phyloP scores from a whole-genome alignment of 2,329 filamentous ascomycete genomes.

The Cladobotryum protrusum region DNA sequence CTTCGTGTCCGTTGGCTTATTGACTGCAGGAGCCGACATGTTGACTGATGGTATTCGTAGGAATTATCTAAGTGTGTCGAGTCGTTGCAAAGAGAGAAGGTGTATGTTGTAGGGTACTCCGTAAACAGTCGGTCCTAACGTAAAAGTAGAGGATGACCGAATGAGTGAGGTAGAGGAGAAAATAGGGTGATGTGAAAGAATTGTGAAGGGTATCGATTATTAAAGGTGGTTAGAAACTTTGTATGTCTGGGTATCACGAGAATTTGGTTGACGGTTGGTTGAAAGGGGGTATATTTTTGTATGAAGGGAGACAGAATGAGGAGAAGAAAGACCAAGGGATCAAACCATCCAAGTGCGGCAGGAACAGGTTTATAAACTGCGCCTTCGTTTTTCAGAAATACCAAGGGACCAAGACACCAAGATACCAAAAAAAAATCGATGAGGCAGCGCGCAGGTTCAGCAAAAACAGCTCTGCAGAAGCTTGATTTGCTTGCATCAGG shows the following conservation, averaged over 20 bases:
- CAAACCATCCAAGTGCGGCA: not conserved
- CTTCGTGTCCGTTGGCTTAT: conserved; percentile 66
- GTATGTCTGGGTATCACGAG: conserved; percentile 12
- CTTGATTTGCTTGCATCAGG: conserved; percentile 14
- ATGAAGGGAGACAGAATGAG: conserved; percentile 13
- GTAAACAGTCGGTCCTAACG: not conserved
- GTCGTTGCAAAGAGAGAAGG: not conserved
- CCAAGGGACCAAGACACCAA: not conserved
- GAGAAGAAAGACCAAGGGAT: conserved; percentile 5
- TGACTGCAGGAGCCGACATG: conserved; percentile 46
- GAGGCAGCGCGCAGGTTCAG: too few relatives aligned
- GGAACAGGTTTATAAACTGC: conserved; percentile 17
- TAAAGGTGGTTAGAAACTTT: not conserved
- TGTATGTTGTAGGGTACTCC: not conserved
- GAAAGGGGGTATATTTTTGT: conserved; percentile 4
- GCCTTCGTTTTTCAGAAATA: too few relatives aligned
- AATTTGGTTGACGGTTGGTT: not conserved
- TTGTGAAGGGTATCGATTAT: not conserved
- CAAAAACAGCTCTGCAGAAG: conserved; percentile 2
- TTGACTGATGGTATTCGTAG: conserved; percentile 6
- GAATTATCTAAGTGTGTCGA: not conserved
- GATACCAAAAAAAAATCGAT: not conserved
- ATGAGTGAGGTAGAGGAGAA: not conserved
- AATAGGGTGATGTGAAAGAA: not conserved
- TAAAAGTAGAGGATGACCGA: too few relatives aligned